Percentiles rank a stretch among this genome's conserved stretches.
Conservation (phyloP, 805 yeast genomes). For the Saitoella complicata region DNA sequence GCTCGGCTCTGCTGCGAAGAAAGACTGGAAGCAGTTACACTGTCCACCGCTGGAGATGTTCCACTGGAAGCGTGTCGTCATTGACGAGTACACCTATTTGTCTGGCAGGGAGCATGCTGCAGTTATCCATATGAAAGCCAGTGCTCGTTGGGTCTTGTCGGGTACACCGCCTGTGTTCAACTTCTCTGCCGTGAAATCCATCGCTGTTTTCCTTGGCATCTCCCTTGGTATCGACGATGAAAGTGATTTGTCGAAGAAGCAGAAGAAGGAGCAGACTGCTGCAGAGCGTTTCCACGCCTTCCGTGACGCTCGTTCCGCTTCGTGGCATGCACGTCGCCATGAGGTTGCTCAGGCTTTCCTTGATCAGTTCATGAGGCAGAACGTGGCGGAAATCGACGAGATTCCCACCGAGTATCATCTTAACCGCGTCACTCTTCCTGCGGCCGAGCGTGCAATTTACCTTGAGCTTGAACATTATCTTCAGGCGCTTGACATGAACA, state of each 20-base stretch:
- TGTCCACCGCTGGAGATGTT: slow-evolving; percentile 5
- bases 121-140: slow-evolving; percentile 3
- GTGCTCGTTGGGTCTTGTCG: slow-evolving; percentile 3
- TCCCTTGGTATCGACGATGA: slow-evolving; percentile 6
- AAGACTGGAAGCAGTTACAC: slow-evolving; percentile 4
- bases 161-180: slow-evolving; percentile 6
- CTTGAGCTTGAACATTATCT: slow-evolving; percentile 5
- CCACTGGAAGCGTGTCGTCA: slow-evolving; percentile 4
- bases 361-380: slow-evolving; percentile 3
- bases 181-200: slow-evolving; percentile 4
- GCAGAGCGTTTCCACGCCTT: slow-evolving; percentile 6
- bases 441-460: slow-evolving; percentile 5
- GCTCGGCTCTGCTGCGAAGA: neutral
- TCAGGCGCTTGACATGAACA: slow-evolving; percentile 3
- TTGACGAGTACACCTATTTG: slow-evolving; percentile 6
- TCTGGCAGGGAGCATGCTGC: slow-evolving; percentile 3
- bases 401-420: neutral
- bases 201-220: slow-evolving; percentile 5
- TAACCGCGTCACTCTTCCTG: slow-evolving; percentile 1
- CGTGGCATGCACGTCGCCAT: slow-evolving; percentile 6
- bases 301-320: slow-evolving; percentile 3
- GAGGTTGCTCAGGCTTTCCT: slow-evolving; percentile 4
- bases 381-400: slow-evolving; percentile 6
- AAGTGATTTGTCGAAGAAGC: slow-evolving; percentile 2
- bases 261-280: slow-evolving; percentile 5